These are phyloP conservation scores for Flaveria sonorensis DNA, from an alignment of 129 eudicot species.

Conservation along the genomic window DNA sequence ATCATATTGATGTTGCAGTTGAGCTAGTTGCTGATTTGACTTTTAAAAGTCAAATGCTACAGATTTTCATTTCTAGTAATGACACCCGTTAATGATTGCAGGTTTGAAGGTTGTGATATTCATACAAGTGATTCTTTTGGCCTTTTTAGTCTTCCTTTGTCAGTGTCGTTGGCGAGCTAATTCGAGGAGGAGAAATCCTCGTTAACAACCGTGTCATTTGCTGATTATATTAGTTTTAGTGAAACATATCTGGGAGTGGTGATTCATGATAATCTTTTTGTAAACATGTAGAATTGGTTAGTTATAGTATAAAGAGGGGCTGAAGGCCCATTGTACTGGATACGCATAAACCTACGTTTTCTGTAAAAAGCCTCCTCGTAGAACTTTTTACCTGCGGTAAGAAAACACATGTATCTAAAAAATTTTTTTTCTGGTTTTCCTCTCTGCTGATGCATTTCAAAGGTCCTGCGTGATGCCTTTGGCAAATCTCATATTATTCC, in stretches of 20 bases:
- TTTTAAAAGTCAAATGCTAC: constrained; percentile 19
- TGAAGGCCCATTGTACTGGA: background rate
- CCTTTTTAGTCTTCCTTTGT: constrained; percentile 46
- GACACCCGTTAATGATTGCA: constrained; percentile 36
- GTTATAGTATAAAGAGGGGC: constrained; percentile 5
- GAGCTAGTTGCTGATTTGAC: constrained; percentile 3
- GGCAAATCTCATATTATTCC: too few relatives aligned
- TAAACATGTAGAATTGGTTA: background rate
- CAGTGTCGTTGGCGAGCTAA: constrained; percentile 47
- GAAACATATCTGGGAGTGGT: background rate
- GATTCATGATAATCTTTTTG: background rate
- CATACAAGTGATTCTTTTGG: constrained; percentile 56
- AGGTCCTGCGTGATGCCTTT: too few relatives aligned
- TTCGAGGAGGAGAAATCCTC: constrained; percentile 60
- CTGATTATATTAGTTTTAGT: background rate
- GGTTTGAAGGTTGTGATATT: constrained; percentile 70
- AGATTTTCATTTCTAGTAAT: constrained; percentile 5
- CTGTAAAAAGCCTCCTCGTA: background rate
- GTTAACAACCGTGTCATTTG: constrained; percentile 22
- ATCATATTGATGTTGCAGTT: background rate
- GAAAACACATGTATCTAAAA: background rate
- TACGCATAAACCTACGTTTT: background rate
- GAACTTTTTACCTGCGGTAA: background rate
- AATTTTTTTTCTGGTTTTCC: too few relatives aligned
- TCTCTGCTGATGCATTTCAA: too few relatives aligned